Evolutionary conservation across 2,329 filamentous ascomycete species (phyloP), one percentile per base, ranked within the genome.

Genomic region (Aspergillus versicolor): DNA sequence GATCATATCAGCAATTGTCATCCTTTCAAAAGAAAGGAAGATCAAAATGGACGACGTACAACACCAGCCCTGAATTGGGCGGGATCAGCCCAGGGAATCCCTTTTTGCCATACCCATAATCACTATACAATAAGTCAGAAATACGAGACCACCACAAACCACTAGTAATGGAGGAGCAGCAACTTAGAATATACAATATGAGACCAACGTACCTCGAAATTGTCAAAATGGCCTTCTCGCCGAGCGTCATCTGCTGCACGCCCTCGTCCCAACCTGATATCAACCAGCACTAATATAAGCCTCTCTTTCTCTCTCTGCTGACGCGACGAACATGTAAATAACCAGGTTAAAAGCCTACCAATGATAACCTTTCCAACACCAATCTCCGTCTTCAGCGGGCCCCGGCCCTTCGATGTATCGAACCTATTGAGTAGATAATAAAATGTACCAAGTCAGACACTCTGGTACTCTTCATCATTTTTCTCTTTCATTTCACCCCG

Each of bases 181-280:
- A 22, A 11, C 27, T 5, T 48, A 38, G 34, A 38, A 27, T 12
- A 19, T 45, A 32, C 17, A 9, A n/a, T 19, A 17, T 24, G 40
- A 21, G 54, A 30, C 8, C 27, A 59, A 70, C 83, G 75, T 82
- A 92, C 88, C 84, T 82, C 62, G 87, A 84, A 72, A 97, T 97
- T 65, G 87, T 88, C 63, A 99, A 82, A 51, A 85, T 90, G 53
- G 91, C 88, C 81, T 90, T 93, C 84, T 97, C 93, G 73, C 93
- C 92, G 58, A 96, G 81, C 72, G 88, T 88, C 93, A 99, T 97
- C 71, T 85, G 81, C 49, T 81, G 78, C 52, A 97, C 92, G 64
- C 89, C 92, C 77, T 96, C 87, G 70, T 91, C 92, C 91, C 85
- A 95, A 66, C 86, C 90, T 66, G 19, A 46, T 32, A 3, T 44